A percentile compares a stretch with the other conserved stretches of the same genome.
Conservation (phyloP, 2,329 filamentous ascomycete genomes). For the Diaporthe sp. region DNA sequence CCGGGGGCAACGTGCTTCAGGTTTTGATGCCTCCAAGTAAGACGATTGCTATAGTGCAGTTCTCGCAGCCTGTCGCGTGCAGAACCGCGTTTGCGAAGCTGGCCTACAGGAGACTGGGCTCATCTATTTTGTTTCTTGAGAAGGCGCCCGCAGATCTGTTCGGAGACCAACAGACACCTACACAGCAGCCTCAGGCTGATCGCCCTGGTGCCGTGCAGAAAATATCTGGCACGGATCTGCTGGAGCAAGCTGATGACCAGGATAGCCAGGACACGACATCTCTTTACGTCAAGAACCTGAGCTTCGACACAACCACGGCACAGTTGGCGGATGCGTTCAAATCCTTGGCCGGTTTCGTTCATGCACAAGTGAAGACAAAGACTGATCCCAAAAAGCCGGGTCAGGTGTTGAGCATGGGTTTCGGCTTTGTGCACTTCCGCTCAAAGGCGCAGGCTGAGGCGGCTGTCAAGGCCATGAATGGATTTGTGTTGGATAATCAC, state of each 20-base stretch:
- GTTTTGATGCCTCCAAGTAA: conserved; percentile 94
- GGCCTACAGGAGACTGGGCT: conserved; percentile 91
- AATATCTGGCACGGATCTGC: conserved; percentile 76
- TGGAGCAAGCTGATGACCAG: conserved; percentile 68
- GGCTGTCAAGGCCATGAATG: conserved; percentile 89
- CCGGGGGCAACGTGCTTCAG: conserved; percentile 81
- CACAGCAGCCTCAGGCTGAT: conserved; percentile 50
- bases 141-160: conserved; percentile 92
- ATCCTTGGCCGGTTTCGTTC: conserved; percentile 88
- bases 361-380: conserved; percentile 93
- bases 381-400: conserved; percentile 91
- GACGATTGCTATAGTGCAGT: conserved; percentile 95
- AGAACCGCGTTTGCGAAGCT: conserved; percentile 87
- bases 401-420: conserved; percentile 94
- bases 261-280: conserved; percentile 79
- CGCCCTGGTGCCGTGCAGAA: conserved; percentile 67
- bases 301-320: conserved; percentile 87
- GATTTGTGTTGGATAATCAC: conserved; percentile 88
- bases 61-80: conserved; percentile 82
- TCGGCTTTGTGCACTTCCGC: conserved; percentile 93
- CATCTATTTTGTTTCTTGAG: conserved; percentile 92
- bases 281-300: conserved; percentile 93
- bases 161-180: conserved; percentile 50
- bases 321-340: conserved; percentile 83
- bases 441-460: conserved; percentile 83